Evolutionary conservation across 2,329 filamentous ascomycete species (phyloP), one percentile per base, ranked within the genome.

Genomic region (Pezicula carpinea): DNA sequence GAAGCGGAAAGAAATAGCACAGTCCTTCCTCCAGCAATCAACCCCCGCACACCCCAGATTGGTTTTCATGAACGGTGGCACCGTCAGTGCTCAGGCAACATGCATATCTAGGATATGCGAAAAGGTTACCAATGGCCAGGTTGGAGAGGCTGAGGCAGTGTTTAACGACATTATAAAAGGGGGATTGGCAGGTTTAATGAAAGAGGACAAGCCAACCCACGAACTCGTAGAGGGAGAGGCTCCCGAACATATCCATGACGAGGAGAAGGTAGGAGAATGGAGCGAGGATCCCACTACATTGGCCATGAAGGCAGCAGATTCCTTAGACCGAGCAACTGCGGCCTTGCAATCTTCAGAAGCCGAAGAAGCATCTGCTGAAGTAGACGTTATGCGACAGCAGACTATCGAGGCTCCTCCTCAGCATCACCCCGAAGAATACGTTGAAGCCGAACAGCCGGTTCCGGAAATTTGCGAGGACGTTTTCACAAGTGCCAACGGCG

Each of bases 41-140:
- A 70, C 69, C 1, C 59, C 66, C 8, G 62, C 64, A 43, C 70
- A 71, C 48, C 80, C 75, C 53, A 73, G 74, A 47, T 61, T 84
- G 4, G 80, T 82, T 6, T 82, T 85, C 53, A 66, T 81, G 62
- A 74, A 80, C 44, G 81, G 80, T 3, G 79, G 81, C 8, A 77
- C 76, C 3, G 69, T 75, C 8, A 69, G 73, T 46, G 79, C 79
- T 1, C 73, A 76, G 44, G 64, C 73, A 5, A 65, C 73, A 19
- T 84, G 80, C 55, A 71, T 84, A 46, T 64, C 67, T 31, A 66
- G 69, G 23, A 80, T 85, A 43, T 74, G 74, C 60, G 63, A 75
- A 43, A 66, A 78, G 48, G 64, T 76, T 46, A 77, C 75, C 1
- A 58, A 69, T 33, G 78, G 76, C 2, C 68, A 79, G 53, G 54